Evolutionary conservation across 2,329 filamentous ascomycete species (phyloP), one percentile per base, ranked within the genome.

Genomic region (Aureobasidium sp.): DNA sequence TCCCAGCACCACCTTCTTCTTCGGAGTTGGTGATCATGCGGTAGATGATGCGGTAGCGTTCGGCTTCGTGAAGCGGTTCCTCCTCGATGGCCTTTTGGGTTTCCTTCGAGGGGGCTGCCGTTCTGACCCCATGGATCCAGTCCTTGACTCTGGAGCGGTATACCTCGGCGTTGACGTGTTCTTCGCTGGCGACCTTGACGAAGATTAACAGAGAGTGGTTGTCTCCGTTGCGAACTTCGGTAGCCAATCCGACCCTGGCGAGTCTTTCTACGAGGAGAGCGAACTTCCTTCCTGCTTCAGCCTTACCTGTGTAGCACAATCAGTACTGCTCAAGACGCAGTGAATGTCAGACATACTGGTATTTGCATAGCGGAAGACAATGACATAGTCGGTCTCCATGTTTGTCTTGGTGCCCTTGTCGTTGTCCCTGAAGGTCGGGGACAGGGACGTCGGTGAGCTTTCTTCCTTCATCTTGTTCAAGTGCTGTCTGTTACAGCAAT

Each of bases 91-190:
- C 83, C 63, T 84, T 79, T 50, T 82, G 77, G n/a, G 90, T 84
- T 66, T 95, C 86, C 70, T 85, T 87, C 61, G 85, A 82, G 0
- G 93, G 93, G 39, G 91, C 86, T 25, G 85, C 83, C 54, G 89
- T 82, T 65, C 91, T 87, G 60, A 97, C 88, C 58, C 92, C 91
- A 72, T 94, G 88, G 37, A 97, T 84, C 91, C 92, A 99, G 76
- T 97, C 94, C 71, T 91, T 89, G 21, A 97, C 86, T 66, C 94
- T 85, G 61, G 89, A 90, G 66, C 91, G 85, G 74, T 96, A 95
- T 54, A 96, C 83, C 69, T 96, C 90, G 66, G 86, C 85, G 63
- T 83, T 84, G 63, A 99, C 81, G 65, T 91, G 84, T 67, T 85
- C 81, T 64, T 88, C 81, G 27, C 90, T 91, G 39, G 88, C 86